Percentiles rank a stretch among this genome's conserved stretches.
These are phyloP conservation scores for Verticillium dahliae DNA, from an alignment of 2,329 filamentous ascomycete species.

Conservation along the genomic window DNA sequence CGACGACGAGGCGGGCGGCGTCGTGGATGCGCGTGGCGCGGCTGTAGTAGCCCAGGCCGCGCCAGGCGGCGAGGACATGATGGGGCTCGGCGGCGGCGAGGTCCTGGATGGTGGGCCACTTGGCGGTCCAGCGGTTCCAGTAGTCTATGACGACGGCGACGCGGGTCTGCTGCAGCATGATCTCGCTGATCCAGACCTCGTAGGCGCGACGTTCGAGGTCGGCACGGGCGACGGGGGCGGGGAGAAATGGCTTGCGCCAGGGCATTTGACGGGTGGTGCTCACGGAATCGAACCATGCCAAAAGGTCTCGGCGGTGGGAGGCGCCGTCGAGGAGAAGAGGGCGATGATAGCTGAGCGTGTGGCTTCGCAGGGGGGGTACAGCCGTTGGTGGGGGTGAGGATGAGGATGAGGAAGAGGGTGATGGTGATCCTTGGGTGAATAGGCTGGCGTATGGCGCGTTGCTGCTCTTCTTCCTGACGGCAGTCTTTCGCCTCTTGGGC, in stretches of 20 bases:
- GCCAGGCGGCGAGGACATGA: constrained; percentile 53
- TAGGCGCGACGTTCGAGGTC: constrained; percentile 50
- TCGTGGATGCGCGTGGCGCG: constrained; percentile 55
- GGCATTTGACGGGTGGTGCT: constrained; percentile 45
- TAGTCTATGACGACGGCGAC: constrained; percentile 57
- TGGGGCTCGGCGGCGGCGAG: constrained; percentile 46
- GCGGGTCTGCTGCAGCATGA: constrained; percentile 62
- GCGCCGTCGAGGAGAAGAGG: constrained; percentile 38
- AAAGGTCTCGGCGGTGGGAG: constrained; percentile 26
- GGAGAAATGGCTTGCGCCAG: constrained; percentile 52
- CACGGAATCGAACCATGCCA: constrained; percentile 45
- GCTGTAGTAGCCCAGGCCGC: constrained; percentile 58
- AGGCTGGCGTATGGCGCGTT: constrained; percentile 1
- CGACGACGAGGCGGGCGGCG: constrained; percentile 44
- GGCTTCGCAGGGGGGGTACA: constrained; percentile 15
- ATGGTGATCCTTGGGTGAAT: neutral
- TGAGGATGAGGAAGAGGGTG: neutral
- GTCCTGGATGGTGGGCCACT: constrained; percentile 52
- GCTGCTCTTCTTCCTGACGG: constrained; percentile 1
- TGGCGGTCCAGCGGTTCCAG: constrained; percentile 55
- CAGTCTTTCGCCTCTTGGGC: constrained; percentile 1
- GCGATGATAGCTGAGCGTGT: constrained; percentile 38
- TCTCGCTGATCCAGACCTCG: constrained; percentile 61
- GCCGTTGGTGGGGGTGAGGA: neutral
- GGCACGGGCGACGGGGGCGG: constrained; percentile 28